These are phyloP conservation scores for Sisymbrium irio DNA, from an alignment of 345 rosid genomes.

Conservation along the genomic window DNA sequence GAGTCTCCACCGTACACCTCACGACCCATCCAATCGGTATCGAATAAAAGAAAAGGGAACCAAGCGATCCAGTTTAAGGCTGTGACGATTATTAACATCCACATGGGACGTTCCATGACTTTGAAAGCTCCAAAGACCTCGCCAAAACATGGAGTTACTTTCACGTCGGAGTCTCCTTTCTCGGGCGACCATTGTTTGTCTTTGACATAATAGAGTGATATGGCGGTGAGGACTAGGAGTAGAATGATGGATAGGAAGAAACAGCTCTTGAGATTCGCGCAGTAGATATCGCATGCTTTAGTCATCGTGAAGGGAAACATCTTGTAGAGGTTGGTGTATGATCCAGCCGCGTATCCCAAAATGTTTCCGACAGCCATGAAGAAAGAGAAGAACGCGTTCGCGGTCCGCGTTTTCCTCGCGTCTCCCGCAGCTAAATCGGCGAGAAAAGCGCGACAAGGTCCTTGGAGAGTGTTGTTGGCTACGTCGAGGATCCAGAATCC, in stretches of 20 bases:
- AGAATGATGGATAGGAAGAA: conserved; percentile 59
- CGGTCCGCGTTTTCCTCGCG: conserved; percentile 46
- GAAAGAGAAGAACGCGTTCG: conserved; percentile 63
- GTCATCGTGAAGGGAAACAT: conserved; percentile 64
- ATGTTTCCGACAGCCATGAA: conserved; percentile 92
- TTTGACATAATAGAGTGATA: conserved; percentile 42
- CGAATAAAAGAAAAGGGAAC: conserved; percentile 78
- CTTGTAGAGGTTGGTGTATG: conserved; percentile 50
- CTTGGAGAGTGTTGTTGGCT: conserved; percentile 85
- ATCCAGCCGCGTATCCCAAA: conserved; percentile 77
- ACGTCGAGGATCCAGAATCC: conserved; percentile 44
- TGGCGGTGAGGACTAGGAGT: conserved; percentile 36
- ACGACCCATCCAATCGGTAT: conserved; percentile 89
- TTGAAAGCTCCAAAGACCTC: conserved; percentile 50
- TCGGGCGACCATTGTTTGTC: conserved; percentile 40
- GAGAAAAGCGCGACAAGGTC: conserved; percentile 78
- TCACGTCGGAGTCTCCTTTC: background rate
- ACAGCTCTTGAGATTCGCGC: conserved; percentile 80
- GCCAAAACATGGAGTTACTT: conserved; percentile 20
- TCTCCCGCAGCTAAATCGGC: conserved; percentile 61
- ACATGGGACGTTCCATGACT: conserved; percentile 55
- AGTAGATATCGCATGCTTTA: conserved; percentile 60
- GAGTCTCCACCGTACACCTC: conserved; percentile 77
- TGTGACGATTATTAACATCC: conserved; percentile 60
- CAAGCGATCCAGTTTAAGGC: conserved; percentile 72